These are phyloP conservation scores for Phytopythium chamaehyphon DNA, from an alignment of 352 stramenopile genomes.

Conservation along the genomic window DNA sequence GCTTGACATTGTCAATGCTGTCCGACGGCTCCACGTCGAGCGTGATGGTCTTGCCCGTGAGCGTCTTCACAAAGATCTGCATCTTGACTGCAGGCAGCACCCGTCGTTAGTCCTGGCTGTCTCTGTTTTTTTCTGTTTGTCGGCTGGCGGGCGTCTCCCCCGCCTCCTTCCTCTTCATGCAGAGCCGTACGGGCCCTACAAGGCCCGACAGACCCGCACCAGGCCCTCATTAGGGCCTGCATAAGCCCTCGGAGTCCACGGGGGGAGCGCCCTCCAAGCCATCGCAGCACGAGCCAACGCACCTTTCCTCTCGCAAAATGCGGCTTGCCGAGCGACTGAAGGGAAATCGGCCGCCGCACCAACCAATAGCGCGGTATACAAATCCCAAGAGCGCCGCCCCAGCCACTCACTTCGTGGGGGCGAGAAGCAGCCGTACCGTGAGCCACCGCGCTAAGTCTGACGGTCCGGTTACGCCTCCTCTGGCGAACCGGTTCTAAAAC, in stretches of 20 bases:
- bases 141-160: too few relatives aligned
- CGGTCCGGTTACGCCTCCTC: too few relatives aligned
- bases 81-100: conserved; percentile 64
- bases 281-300: conserved; percentile 13
- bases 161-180: too few relatives aligned
- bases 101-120: conserved; percentile 6
- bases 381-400: conserved; percentile 8
- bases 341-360: conserved; percentile 6
- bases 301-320: conserved; percentile 57
- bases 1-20: conserved; percentile 99
- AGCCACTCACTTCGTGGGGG: too few relatives aligned
- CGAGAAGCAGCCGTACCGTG: too few relatives aligned
- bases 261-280: not conserved
- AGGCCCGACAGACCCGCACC: too few relatives aligned
- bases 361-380: conserved; percentile 13
- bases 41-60: conserved; percentile 97
- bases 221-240: not conserved
- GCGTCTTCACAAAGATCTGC: conserved; percentile 98
- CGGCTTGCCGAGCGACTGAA: not conserved
- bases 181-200: too few relatives aligned
- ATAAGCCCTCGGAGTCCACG: not conserved
- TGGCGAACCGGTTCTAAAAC: too few relatives aligned
- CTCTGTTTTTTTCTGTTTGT: conserved; percentile 9
- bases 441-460: too few relatives aligned
- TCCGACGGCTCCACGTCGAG: conserved; percentile 96